Percentiles rank a stretch among this genome's conserved stretches.
These are phyloP conservation scores for Dimocarpus longan DNA, from an alignment of 345 rosid species.

Conservation along the genomic window DNA sequence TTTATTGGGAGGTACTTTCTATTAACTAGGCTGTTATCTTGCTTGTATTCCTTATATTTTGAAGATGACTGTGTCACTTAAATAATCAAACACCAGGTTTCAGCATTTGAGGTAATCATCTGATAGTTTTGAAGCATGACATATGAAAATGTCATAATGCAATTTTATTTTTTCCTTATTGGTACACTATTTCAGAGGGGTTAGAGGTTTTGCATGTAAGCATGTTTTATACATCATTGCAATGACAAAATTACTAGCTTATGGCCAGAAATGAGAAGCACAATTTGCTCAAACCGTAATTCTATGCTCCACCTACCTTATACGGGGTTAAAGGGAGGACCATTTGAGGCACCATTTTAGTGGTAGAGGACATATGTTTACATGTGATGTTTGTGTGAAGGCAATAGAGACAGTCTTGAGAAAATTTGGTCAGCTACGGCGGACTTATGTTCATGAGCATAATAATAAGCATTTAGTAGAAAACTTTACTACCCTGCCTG, in stretches of 20 bases:
- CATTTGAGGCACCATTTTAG: not conserved
- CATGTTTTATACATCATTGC: not conserved
- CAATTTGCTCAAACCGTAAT: not conserved
- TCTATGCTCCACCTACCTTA: no score
- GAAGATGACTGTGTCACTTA: not conserved
- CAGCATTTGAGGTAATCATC: not conserved
- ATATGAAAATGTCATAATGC: not conserved
- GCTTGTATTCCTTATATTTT: not conserved
- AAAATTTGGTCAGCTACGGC: no score
- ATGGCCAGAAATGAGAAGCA: not conserved
- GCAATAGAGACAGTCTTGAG: no score
- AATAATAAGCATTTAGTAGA: no score
- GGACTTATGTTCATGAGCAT: not conserved
- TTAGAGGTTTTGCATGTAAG: not conserved
- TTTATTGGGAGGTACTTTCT: constrained; percentile 89
- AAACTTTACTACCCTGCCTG: not conserved
- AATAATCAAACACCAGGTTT: not conserved
- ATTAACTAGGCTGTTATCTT: not conserved
- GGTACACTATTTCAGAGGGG: not conserved
- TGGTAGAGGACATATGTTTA: not conserved
- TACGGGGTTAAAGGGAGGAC: no score
- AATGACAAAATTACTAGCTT: not conserved
- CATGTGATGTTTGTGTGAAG: no score
- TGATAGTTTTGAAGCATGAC: no score
- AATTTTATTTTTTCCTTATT: not conserved